Evolutionary conservation across 202 grass and related monocot genomes (phyloP), one percentile per base, ranked within the genome.

Genomic region (Alloteropsis angusta): DNA sequence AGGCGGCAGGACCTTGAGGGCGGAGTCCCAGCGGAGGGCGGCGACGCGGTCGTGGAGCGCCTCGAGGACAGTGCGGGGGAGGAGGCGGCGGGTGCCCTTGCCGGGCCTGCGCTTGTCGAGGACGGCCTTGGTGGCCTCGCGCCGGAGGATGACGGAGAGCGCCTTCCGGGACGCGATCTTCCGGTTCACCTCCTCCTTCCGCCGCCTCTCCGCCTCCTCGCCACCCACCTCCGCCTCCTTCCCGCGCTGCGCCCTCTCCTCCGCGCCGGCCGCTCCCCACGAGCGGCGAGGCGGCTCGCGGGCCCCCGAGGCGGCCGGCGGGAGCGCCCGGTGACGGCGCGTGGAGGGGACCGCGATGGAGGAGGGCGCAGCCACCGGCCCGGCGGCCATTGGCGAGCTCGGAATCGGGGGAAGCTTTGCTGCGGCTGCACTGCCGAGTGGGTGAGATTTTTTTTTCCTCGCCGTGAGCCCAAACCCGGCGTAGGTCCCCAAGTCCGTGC

Each of bases 81-180:
- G 88, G 62, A 98, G 90, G 81, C 82, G 93, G 50, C 80, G 87
- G 63, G 85, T 97, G 56, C 85, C 80, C 73, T 78, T 89, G 43
- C 91, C 80, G 25, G 83, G 82, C 87, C 89, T 88, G 55, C 81
- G 87, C 89, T 87, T 90, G 86, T 98, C 96, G 70, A 98, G 83
- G 52, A 98, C 76, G 60, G 88, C 92, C 72, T 93, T 98, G 71
- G 96, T 93, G 71, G 90, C 92, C 76, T 98, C 96, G 38, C 92
- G 87, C 13, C 96, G 90, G 65, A 98, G 82, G 80, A 98, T 95
- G 47, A 95, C 23, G 18, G 90, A 98, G 59, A 98, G 82, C 60
- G 92, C 92, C 83, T 95, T 98, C 81, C 83, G 80, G 3, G 92
- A 95, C 37, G 96, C 92, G 60, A 98, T 95, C 81, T 87, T 92